Evolutionary conservation across 208 protist genomes (phyloP).

Genomic region (Trypanosoma congolense): DNA sequence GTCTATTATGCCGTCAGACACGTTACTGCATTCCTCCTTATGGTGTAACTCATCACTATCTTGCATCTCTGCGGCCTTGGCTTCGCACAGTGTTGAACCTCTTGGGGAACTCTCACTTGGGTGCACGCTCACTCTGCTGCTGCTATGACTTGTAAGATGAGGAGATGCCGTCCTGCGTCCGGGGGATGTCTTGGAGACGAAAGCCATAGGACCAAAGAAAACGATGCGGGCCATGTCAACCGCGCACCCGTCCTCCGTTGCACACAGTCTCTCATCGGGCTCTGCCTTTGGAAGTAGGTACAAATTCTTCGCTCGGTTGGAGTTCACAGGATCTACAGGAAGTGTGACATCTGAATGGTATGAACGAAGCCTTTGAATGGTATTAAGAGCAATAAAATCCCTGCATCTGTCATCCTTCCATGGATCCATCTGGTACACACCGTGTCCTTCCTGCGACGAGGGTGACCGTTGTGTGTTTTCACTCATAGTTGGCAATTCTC

Average conservation of each 20-base stretch:
- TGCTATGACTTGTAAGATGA: conserved; percentile 21
- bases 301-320: conserved; percentile 51
- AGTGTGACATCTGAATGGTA: conserved; percentile 61
- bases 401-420: conserved; percentile 80
- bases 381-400: conserved; percentile 82
- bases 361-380: conserved; percentile 68
- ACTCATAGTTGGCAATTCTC: not conserved
- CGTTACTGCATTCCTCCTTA: not conserved
- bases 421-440: conserved; percentile 61
- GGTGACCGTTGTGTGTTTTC: conserved; percentile 2
- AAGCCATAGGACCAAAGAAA: conserved; percentile 63
- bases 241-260: conserved; percentile 36
- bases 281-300: conserved; percentile 49
- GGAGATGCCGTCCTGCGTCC: conserved; percentile 48
- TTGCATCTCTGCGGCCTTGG: not conserved
- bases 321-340: conserved; percentile 47
- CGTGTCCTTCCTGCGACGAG: conserved; percentile 3
- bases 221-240: conserved; percentile 53
- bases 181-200: conserved; percentile 54
- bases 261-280: conserved; percentile 55
- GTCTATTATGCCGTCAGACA: not conserved
- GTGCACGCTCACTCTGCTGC: conserved; percentile 9
- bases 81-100: not conserved
- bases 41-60: not conserved
- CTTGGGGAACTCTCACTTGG: not conserved